Conservation (phyloP, 257 asterid species). For the Solanum neorickii region DNA sequence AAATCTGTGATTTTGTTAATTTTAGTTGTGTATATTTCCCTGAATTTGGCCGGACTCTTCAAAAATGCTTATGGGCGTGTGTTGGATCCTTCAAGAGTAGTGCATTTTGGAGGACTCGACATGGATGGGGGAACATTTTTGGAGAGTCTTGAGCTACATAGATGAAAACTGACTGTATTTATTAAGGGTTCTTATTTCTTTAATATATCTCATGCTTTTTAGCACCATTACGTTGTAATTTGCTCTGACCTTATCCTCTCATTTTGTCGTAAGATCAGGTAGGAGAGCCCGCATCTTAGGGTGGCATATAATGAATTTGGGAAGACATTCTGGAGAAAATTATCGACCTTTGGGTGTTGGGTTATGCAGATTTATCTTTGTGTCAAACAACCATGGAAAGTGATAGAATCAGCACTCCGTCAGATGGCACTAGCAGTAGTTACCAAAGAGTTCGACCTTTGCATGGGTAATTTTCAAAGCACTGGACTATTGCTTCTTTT, state of each 20-base stretch:
- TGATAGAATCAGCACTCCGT: slow-evolving; percentile 37
- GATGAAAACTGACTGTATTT: not conserved
- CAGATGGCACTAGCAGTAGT: slow-evolving; percentile 41
- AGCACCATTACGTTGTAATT: not conserved
- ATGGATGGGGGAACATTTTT: not conserved
- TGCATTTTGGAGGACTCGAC: not conserved
- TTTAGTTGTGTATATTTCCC: not conserved
- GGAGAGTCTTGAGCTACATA: not conserved
- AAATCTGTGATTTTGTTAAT: not conserved
- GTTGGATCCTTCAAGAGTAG: not conserved
- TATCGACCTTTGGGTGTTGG: slow-evolving; percentile 35
- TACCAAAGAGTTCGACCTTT: slow-evolving; percentile 42
- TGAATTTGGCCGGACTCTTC: not conserved
- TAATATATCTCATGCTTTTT: not conserved
- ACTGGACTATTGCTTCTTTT: not conserved
- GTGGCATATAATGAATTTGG: slow-evolving; percentile 58
- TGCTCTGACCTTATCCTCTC: slow-evolving; percentile 12
- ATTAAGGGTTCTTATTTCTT: not conserved
- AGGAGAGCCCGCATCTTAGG: slow-evolving; percentile 23
- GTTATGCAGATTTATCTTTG: slow-evolving; percentile 27
- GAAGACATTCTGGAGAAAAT: slow-evolving; percentile 38
- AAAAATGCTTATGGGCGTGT: not conserved
- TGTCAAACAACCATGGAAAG: slow-evolving; percentile 55
- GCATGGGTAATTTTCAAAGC: slow-evolving; percentile 50
- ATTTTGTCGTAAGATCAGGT: slow-evolving; percentile 22